Evolutionary conservation across 352 stramenopile species (phyloP), one percentile per base, ranked within the genome.

Genomic region (Globisporangium spiculum): DNA sequence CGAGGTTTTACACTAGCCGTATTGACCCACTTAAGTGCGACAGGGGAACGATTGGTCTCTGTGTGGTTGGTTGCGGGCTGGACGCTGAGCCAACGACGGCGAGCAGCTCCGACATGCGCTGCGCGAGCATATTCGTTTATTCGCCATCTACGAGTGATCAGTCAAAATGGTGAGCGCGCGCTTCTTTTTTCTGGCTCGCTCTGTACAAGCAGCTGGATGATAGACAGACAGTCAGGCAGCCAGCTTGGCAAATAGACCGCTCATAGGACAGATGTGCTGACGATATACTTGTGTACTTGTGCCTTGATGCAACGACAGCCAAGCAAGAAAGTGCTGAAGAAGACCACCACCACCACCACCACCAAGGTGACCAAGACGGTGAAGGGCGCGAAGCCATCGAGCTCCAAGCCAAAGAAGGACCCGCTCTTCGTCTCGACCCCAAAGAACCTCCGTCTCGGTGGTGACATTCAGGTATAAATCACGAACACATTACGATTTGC

Each of bases 391-490:
- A 79, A 77, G 56, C 80, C 81, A 53, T 73, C 75, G 60, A 86
- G 83, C 68, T 80, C 83, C 63, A 89, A 89, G 64, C 67, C 84
- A 27, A 96, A 96, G 79, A 93, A 97, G 71, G 72, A 96, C 80
- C 97, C 97, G 24, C 88, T 99, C 60, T 99, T 99, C 89, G 89
- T 90, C 60, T 81, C 92, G 63, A 83, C 81, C 60, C 96, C 96
- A 68, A 97, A 97, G 75, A 98, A 94, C 83, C 98, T 98, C 83
- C 86, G 95, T 79, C 94, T 99, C 72, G 98, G 98, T 70, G 93
- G 96, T 77, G 93, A 98, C 76, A 93, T 99, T 86, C 96, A 98
- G 88, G 93, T 95, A 96, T 82, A 86, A 73, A 60, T 20, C 60
- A 64, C 48, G 57, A 54, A 62, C 56, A 48, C n/a, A 65, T 57